Base-by-base conservation (phyloP, 257 asterid species). In the Solanum raphanifolium region DNA sequence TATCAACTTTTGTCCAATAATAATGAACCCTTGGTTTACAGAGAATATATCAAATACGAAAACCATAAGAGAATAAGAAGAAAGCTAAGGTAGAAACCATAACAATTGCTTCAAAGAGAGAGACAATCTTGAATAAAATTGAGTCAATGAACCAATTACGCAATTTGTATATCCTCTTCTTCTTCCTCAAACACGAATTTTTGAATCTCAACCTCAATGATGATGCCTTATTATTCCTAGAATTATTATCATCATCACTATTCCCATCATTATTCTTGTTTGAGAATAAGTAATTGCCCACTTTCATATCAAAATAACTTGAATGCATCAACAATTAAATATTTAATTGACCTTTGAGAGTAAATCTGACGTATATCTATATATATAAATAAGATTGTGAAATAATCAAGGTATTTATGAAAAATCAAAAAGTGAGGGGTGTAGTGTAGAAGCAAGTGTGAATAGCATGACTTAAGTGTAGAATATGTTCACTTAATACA, bases 61-160 rank as follows among this genome's bases (percentile, higher is more conserved):
- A 92, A 7, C 99, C 98, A 88, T 95, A 94, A 32, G 92, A 94
- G 86, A 95, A 91, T 93, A 90, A 96, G 94, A 94, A 95, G 90
- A 94, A 92, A 65, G 93, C 52, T 12, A 41, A 41, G 48, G 48
- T 41, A 41, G 48, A 86, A 21, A 93, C 93, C 31, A 36, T 36
- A 36, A 36, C 39, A 36, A 36, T 36, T 36, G 39, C 39, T 36
- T 36, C 39, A 36, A 36, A 36, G 9, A 36, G 9, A 36, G 39
- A 36, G 39, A 7, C 39, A 36, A 36, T 36, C 39, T 36, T 36
- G 39, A 36, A 36, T 36, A 36, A 36, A 36, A 36, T 36, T 36
- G 39, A 36, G 39, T 36, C 39, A 36, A 36, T 36, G 39, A 36
- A 7, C 9, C 39, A 36, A 36, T 36, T 36, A 7, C 39, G 39